Evolutionary conservation across 768 basidiomycete species (phyloP).

Genomic region (Leucocoprinus sp.): DNA sequence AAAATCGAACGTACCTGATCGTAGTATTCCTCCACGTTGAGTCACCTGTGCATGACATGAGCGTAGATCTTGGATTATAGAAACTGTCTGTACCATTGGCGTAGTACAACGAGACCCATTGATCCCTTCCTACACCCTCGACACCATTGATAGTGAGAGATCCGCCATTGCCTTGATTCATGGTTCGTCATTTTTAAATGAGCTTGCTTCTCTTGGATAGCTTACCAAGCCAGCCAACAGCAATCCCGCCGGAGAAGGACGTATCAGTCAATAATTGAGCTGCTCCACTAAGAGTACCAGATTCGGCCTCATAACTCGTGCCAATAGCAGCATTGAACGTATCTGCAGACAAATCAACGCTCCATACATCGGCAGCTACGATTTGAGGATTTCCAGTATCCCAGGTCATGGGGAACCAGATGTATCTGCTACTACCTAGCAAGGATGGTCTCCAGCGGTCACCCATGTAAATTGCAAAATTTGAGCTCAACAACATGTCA

Average conservation of each 20-base stretch:
- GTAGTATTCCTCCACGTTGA: constrained; percentile 53
- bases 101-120: constrained; percentile 57
- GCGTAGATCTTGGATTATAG: background rate
- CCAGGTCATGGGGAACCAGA: constrained; percentile 56
- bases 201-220: background rate
- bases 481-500: constrained; percentile 40
- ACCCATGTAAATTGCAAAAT: constrained; percentile 51
- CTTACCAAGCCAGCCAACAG: constrained; percentile 48
- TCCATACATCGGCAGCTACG: constrained; percentile 51
- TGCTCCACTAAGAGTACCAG: constrained; percentile 38
- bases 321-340: constrained; percentile 43
- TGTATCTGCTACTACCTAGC: constrained; percentile 50
- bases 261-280: constrained; percentile 34
- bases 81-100: constrained; percentile 35
- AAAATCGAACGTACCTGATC: too few species aligned
- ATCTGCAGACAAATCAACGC: constrained; percentile 38
- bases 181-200: background rate
- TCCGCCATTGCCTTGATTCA: constrained; percentile 42
- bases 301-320: constrained; percentile 49
- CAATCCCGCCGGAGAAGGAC: constrained; percentile 45
- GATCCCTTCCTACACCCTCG: constrained; percentile 41
- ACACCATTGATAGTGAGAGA: constrained; percentile 48
- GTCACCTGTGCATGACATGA: constrained; percentile 27
- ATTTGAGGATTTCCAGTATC: constrained; percentile 45
- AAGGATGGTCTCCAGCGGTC: constrained; percentile 51